phyloP scores from a whole-genome alignment of 331 rosid species.

The Quercus tomentella region DNA sequence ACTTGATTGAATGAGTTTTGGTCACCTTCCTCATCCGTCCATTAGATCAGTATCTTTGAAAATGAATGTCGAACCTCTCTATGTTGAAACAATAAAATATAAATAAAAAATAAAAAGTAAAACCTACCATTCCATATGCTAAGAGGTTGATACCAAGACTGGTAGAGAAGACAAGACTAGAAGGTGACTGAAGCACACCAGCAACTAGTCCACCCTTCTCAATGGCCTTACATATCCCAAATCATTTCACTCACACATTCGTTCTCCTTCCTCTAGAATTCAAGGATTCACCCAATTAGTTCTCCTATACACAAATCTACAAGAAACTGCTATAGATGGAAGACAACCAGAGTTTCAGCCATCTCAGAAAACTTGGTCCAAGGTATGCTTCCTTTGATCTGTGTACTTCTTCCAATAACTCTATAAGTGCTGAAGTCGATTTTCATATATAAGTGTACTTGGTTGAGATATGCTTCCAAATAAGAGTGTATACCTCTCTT shows the following conservation, averaged over 20 bases:
- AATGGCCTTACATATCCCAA: background rate
- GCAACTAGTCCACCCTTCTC: background rate
- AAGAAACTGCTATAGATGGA: background rate
- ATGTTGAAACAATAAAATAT: no score
- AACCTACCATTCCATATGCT: background rate
- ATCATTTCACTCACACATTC: background rate
- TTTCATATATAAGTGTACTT: background rate
- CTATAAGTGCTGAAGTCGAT: background rate
- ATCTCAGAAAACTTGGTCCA: background rate
- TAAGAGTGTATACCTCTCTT: no score
- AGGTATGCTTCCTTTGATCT: background rate
- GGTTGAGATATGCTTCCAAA: no score
- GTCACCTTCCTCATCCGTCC: no score
- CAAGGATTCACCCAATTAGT: background rate
- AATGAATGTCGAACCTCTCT: no score
- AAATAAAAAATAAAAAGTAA: background rate
- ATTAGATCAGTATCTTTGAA: no score
- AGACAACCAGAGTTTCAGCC: background rate
- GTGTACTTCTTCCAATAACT: background rate
- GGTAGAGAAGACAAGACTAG: background rate
- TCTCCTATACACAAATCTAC: background rate
- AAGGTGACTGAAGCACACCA: background rate
- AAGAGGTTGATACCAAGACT: background rate
- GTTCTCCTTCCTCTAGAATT: background rate
- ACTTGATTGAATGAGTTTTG: no score